Evolutionary conservation across 768 basidiomycete genomes (phyloP).

Genomic region (Macrolepiota fuliginosa): DNA sequence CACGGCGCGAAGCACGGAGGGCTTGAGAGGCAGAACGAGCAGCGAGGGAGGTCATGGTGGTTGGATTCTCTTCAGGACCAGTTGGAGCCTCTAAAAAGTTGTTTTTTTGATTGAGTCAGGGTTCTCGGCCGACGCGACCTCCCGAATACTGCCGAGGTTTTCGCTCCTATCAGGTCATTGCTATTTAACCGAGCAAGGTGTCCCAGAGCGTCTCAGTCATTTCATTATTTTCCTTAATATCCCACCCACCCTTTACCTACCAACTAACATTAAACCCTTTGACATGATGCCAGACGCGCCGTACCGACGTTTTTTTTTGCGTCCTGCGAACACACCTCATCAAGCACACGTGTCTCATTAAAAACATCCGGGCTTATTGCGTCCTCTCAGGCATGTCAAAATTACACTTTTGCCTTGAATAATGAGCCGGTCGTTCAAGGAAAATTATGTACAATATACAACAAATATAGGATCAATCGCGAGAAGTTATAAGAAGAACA

Average conservation of each 20-base stretch:
- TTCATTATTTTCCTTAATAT: no score
- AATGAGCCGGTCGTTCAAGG: not conserved
- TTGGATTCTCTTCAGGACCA: slow-evolving; percentile 15
- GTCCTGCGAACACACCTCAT: not conserved
- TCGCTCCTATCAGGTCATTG: not conserved
- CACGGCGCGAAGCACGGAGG: slow-evolving; percentile 66
- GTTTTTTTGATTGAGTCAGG: slow-evolving; percentile 19
- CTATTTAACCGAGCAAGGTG: not conserved
- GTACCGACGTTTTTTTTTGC: no score
- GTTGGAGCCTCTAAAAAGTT: slow-evolving; percentile 11
- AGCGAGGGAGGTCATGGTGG: slow-evolving; percentile 57
- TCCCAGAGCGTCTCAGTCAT: no score
- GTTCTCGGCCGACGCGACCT: slow-evolving; percentile 15
- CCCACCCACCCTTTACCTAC: no score
- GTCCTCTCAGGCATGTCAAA: not conserved
- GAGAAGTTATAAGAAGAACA: no score
- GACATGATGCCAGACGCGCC: no score
- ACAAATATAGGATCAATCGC: no score
- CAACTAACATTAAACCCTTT: no score
- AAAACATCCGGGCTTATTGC: not conserved
- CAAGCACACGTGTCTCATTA: not conserved
- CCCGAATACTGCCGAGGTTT: not conserved
- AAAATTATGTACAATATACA: no score
- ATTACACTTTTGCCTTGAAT: not conserved
- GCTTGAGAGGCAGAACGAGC: slow-evolving; percentile 63